Base-by-base conservation (phyloP, 1,284 basidiomycete species). In the Spongiforma sp. region DNA sequence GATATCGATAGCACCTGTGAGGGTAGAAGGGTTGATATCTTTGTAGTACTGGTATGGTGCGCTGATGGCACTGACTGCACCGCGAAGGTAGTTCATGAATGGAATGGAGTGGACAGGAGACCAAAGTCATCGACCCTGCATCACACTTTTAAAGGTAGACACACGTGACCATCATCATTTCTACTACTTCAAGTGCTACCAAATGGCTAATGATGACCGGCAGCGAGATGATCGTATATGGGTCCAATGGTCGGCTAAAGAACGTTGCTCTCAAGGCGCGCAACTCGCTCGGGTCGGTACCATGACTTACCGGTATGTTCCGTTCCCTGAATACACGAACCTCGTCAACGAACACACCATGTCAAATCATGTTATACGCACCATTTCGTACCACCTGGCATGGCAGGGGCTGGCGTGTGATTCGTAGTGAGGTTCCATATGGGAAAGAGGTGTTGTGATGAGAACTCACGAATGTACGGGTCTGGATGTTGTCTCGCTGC, bases 1-100 rank as follows among this genome's bases (percentile, higher is more conserved):
- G 79, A 98, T 93, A 83, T 98, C 96, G 83, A 98, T 98, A 55
- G 96, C 96, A 58, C 96, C 96, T 8, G 95, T 96, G 64, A 98
- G 87, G 0, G 96, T 98, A 0, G 96, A 91, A 1, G 96, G 95
- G 75, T 98, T 98, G 69, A 96, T 93, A 3, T 93, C 92, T 77
- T 89, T 91, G 83, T 94, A 94, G 80, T 94, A 94, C 67, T 93
- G 91, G 75, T 93, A 93, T 11, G 89, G 91, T 30, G 87, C 90
- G 77, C 88, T 89, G 74, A 92, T 92, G 43, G 90, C 90, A 75
- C 81, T 93, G 74, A 93, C 89, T 48, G 92, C 91, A 65, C 92
- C 91, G 68, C 92, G 89, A 71, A 93, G 81, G 76, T 93, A 93
- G 81, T 93, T 93, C 91, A 73, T 75, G 54, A 21, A n/a, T 24